These are phyloP conservation scores for Globisporangium viniferum DNA, from an alignment of 352 stramenopile species.

Conservation along the genomic window DNA sequence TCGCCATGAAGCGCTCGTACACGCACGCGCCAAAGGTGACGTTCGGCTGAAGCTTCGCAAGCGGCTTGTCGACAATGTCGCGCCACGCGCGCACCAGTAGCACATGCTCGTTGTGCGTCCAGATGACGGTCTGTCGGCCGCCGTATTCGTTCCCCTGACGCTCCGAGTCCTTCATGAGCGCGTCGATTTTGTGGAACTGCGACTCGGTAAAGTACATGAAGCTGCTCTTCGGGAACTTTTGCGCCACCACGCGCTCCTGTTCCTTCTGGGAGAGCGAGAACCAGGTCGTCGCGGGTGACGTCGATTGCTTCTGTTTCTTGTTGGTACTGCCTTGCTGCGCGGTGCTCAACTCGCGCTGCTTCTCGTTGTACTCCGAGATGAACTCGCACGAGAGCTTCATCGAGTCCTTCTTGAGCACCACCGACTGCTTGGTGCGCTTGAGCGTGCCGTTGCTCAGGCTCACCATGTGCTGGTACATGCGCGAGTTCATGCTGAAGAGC, in stretches of 20 bases:
- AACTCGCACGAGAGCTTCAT: constrained; percentile 16
- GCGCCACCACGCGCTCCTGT: constrained; percentile 12
- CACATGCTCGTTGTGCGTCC: constrained; percentile 8
- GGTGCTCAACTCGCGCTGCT: neutral
- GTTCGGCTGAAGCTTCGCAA: neutral
- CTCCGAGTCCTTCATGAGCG: constrained; percentile 9
- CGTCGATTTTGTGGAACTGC: constrained; percentile 5
- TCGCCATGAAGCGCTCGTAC: constrained; percentile 12
- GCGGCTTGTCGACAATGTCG: constrained; percentile 5
- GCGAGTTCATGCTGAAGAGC: constrained; percentile 13
- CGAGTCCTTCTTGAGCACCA: constrained; percentile 15
- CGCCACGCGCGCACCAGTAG: constrained; percentile 14
- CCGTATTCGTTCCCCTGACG: neutral
- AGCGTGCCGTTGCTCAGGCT: constrained; percentile 1
- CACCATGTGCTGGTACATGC: constrained; percentile 12
- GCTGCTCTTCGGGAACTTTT: constrained; percentile 8
- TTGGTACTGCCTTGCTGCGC: neutral
- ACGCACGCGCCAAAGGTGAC: constrained; percentile 4
- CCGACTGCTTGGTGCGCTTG: constrained; percentile 14
- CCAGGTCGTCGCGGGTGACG: neutral
- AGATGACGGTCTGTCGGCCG: constrained; percentile 2
- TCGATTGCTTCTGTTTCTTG: neutral
- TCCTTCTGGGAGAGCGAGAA: constrained; percentile 6
- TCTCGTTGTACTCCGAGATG: constrained; percentile 6
- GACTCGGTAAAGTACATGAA: constrained; percentile 16